Evolutionary conservation across 306 rosid genomes (phyloP), one percentile per base, ranked within the genome.

Genomic region (Sicyos edulis): DNA sequence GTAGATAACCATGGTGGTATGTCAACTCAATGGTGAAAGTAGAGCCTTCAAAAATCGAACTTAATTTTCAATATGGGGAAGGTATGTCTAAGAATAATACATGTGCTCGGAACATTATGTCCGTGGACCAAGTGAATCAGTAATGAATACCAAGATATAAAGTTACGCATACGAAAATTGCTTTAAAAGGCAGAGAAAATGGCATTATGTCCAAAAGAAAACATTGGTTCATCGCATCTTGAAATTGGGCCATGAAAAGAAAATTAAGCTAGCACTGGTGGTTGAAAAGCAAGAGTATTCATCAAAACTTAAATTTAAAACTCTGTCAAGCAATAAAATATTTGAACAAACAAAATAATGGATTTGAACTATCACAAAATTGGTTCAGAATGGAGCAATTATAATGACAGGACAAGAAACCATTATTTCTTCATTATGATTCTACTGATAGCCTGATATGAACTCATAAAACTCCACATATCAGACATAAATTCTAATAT

Each of bases 361-460:
- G 70, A 63, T 63, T 40, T n/a, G 16, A 63, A 40, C 29, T 3
- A 5, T 32, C 37, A 32, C 37, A 32, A 32, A 32, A 32, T 32
- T 32, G 37, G 37, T 32, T 32, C 37, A 32, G 37, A 32, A 32
- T 32, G 5, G 37, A 32, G 37, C 37, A 32, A 32, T 32, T 32
- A 32, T 32, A 32, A 32, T 32, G 37, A 32, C 70, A 40, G 26
- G 15, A 37, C 52, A 64, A 4, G 52, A 64, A 64, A 42, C 49
- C 16, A 40, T 64, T 47, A 42, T 64, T 42, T 64, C 70, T 62
- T 12, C 49, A 16, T 37, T 60, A 44, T 60, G 66, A 60, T 29
- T 60, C 66, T 62, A 3, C 49, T 7, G 24, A n/a, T 62, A 62
- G 37, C 37, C 37, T 32, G 37, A 32, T 32, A 44, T 40, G 10